Evolutionary conservation across 192 early-diverging fungal genomes (phyloP), one percentile per base, ranked within the genome.

Genomic region (Coemansia sp.): DNA sequence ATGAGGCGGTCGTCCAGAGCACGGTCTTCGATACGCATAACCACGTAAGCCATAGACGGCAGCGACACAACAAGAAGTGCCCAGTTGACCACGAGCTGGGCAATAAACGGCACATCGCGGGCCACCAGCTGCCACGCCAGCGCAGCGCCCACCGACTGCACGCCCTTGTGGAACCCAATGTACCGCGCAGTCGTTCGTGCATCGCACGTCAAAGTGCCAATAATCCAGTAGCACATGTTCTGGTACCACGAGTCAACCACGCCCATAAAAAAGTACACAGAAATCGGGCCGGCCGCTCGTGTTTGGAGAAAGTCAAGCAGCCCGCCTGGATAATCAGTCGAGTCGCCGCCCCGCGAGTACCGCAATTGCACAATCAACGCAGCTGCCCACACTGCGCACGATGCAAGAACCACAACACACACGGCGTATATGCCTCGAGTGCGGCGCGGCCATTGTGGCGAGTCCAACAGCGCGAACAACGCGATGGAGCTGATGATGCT

Each of bases 181-280:
- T 87, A 90, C 47, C 89, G 77, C 10, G 90, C 86, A 37, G 88
- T 77, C 49, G 78, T 79, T n/a, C 82, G 82, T 11, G 87, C 77
- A 65, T 94, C 90, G 71, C 92, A 92, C 12, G 93, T 90, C 65
- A 92, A 79, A 9, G 93, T 86, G 27, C 93, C 93, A 65, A 94
- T 87, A 9, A 94, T 64, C 91, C 91, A 94, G 85, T 94, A 93
- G 0, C 82, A 74, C 17, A 84, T 87, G 61, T 82, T 86, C 67
- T 94, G 93, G 80, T 88, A 92, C 69, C 91, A 90, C 27, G 93
- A 83, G 65, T 94, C 93, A 48, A 82, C 83, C 29, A 91, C 64
- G 31, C 93, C 93, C 70, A 88, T 92, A 60, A 86, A 82, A 59
- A 89, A 82, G 62, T 93, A 94, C 12, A 90, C 59, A 39, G 87